phyloP scores from a whole-genome alignment of 352 stramenopile genomes.

The Thraustotheca clavata region DNA sequence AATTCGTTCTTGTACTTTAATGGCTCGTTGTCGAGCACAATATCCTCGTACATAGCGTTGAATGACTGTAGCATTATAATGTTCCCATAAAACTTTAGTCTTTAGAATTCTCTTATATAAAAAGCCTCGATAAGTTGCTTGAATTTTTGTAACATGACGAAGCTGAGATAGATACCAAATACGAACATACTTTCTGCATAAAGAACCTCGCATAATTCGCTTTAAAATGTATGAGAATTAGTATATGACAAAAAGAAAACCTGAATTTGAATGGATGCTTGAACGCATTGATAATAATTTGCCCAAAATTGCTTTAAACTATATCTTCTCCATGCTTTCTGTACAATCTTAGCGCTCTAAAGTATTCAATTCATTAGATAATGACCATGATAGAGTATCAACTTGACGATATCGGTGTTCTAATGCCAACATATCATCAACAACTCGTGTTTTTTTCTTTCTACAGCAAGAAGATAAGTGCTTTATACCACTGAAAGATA shows the following conservation, averaged over 20 bases:
- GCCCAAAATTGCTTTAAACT: conserved; percentile 37
- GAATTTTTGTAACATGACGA: conserved; percentile 39
- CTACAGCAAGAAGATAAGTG: neutral
- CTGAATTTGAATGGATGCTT: conserved; percentile 44
- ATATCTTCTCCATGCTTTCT: conserved; percentile 49
- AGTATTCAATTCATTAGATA: too few species aligned
- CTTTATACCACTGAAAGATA: neutral
- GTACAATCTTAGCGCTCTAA: conserved; percentile 36
- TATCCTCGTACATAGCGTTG: conserved; percentile 52
- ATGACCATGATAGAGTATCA: neutral
- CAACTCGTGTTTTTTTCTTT: conserved; percentile 50
- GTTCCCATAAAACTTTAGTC: conserved; percentile 50
- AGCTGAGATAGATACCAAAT: conserved; percentile 51
- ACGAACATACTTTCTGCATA: conserved; percentile 38
- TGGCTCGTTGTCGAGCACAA: conserved; percentile 25
- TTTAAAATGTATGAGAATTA: neutral
- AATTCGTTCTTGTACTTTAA: conserved; percentile 22
- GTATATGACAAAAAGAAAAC: neutral
- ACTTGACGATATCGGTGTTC: conserved; percentile 46
- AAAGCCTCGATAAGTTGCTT: conserved; percentile 48
- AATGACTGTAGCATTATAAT: conserved; percentile 47
- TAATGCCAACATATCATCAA: conserved; percentile 62
- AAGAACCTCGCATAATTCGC: conserved; percentile 37
- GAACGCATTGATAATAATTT: conserved; percentile 34
- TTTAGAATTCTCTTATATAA: conserved; percentile 37